Percentiles rank a stretch among this genome's conserved stretches.
phyloP scores from a whole-genome alignment of 495 filamentous ascomycete genomes.

The Monascus purpureus region DNA sequence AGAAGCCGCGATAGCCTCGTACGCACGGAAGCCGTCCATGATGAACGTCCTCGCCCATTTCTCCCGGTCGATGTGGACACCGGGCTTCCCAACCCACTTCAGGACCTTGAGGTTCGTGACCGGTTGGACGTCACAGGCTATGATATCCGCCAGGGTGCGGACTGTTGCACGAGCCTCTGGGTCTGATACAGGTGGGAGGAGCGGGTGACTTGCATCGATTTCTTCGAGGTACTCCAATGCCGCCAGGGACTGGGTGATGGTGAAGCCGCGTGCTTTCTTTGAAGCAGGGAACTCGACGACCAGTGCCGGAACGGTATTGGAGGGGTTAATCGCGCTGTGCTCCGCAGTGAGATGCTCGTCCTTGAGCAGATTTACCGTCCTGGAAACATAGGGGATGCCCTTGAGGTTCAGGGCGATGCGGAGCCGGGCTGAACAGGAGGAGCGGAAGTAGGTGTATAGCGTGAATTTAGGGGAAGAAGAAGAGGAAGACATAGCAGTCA shows the following conservation, averaged over 20 bases:
- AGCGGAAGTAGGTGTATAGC: constrained; percentile 42
- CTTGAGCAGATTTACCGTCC: constrained; percentile 32
- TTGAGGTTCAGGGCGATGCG: constrained; percentile 38
- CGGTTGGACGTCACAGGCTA: constrained; percentile 36
- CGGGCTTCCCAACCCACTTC: constrained; percentile 26
- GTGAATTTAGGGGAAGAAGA: constrained; percentile 16
- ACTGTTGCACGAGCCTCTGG: constrained; percentile 21
- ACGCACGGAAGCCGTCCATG: constrained; percentile 31
- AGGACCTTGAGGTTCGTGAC: constrained; percentile 34
- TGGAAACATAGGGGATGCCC: constrained; percentile 23
- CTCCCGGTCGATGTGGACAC: constrained; percentile 21
- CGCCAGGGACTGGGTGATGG: constrained; percentile 37
- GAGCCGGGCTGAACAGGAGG: constrained; percentile 39
- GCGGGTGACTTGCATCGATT: constrained; percentile 13
- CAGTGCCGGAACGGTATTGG: constrained; percentile 37
- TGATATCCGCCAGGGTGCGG: constrained; percentile 29
- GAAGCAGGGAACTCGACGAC: constrained; percentile 12
- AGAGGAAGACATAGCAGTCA: no score
- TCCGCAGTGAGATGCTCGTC: constrained; percentile 22
- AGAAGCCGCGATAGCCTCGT: constrained; percentile 21
- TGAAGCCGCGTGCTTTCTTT: constrained; percentile 7
- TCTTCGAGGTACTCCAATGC: constrained; percentile 43
- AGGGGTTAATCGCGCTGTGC: constrained; percentile 30
- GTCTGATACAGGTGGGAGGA: constrained; percentile 22
- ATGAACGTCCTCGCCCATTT: constrained; percentile 26